phyloP scores from a whole-genome alignment of 495 filamentous ascomycete genomes.

The Margaritispora aquatica region DNA sequence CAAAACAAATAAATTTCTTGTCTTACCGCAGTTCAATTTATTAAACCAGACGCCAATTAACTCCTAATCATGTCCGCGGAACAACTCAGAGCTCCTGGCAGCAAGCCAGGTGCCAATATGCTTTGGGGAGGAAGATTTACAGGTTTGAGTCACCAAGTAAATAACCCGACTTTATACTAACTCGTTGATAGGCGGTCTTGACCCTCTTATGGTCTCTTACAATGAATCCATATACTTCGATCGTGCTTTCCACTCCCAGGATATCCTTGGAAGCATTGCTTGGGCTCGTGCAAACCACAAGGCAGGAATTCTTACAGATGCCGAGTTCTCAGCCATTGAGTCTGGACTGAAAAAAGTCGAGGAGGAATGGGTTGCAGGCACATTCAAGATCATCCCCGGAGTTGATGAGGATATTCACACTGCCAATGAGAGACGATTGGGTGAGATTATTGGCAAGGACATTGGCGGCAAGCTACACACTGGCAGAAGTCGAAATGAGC shows the following conservation, averaged over 20 bases:
- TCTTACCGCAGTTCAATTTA: background rate
- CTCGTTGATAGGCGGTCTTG: conserved; percentile 55
- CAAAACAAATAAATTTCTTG: conserved; percentile 4
- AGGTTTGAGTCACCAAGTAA: conserved; percentile 14
- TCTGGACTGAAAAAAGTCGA: conserved; percentile 65
- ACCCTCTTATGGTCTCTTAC: conserved; percentile 85
- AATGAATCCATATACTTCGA: conserved; percentile 88
- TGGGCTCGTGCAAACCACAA: conserved; percentile 83
- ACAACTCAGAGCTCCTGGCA: conserved; percentile 21
- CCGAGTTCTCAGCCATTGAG: conserved; percentile 76
- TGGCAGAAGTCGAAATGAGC: conserved; percentile 78
- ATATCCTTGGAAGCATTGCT: conserved; percentile 80
- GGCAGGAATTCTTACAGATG: conserved; percentile 62
- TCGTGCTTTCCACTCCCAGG: conserved; percentile 74
- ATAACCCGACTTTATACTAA: conserved; percentile 4
- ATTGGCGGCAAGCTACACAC: conserved; percentile 42
- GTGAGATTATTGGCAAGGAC: conserved; percentile 82
- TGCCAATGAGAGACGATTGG: conserved; percentile 84
- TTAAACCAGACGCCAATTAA: conserved; percentile 1
- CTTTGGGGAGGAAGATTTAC: conserved; percentile 23
- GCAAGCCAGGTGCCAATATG: conserved; percentile 24
- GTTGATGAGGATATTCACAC: conserved; percentile 66
- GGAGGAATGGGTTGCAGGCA: conserved; percentile 64
- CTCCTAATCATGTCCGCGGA: conserved; percentile 17
- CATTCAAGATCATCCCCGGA: conserved; percentile 54